phyloP scores from a whole-genome alignment of 1,284 basidiomycete genomes.

The Boletellus sp. region DNA sequence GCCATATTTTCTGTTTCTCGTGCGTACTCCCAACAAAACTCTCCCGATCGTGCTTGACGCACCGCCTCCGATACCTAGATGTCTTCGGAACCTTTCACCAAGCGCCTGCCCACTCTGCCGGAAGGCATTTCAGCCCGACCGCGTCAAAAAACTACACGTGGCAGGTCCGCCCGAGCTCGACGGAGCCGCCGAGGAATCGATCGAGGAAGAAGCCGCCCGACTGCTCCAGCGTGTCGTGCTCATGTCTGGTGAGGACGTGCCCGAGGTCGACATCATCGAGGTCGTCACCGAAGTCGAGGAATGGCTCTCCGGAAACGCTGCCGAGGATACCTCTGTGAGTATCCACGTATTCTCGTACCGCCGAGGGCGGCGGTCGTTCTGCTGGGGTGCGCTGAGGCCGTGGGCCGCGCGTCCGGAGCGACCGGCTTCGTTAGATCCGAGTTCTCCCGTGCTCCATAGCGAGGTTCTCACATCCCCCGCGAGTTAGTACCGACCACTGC shows the following conservation, averaged over 20 bases:
- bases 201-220: conserved; percentile 33
- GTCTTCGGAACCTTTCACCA: conserved; percentile 47
- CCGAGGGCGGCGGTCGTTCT: conserved; percentile 1
- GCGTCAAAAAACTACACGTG: conserved; percentile 59
- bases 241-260: conserved; percentile 41
- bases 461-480: conserved; percentile 20
- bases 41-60: conserved; percentile 11
- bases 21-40: conserved; percentile 34
- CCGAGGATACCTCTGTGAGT: conserved; percentile 33
- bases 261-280: conserved; percentile 41
- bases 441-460: conserved; percentile 18
- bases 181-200: conserved; percentile 23
- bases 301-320: conserved; percentile 39
- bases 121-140: conserved; percentile 48
- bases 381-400: not conserved
- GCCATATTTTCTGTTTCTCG: conserved; percentile 66
- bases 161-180: conserved; percentile 41
- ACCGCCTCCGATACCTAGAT: conserved; percentile 34
- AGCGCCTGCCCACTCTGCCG: conserved; percentile 63
- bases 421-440: conserved; percentile 13
- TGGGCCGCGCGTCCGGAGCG: not conserved
- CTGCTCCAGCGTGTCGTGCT: conserved; percentile 46
- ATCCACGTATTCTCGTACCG: conserved; percentile 2
- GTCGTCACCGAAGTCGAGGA: conserved; percentile 43
- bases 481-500: conserved; percentile 28